Base-by-base conservation (phyloP, 2,329 filamentous ascomycete species). In the Delphinella strobiligena region DNA sequence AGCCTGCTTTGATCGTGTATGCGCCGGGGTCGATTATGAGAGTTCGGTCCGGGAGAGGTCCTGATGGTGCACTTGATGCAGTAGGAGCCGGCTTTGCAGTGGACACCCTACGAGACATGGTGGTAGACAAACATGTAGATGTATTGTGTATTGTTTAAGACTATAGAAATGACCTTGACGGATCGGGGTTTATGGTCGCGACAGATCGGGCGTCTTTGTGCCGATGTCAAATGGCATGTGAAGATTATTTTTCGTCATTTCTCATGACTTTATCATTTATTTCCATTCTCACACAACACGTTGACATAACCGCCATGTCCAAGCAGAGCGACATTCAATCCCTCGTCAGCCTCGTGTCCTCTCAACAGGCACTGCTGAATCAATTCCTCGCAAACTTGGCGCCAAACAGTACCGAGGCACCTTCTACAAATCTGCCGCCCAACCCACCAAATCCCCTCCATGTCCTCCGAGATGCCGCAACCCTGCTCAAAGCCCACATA, bases 1-100 rank as follows among this genome's bases (percentile, higher is more conserved):
- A 81, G 38, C 91, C 91, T 12, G 88, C 87, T 65, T 98, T 98
- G 59, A 98, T 74, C 5, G 80, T 88, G 62, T 84, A 81, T 32
- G 81, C 88, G 57, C 91, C 91, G 66, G 96, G 95, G 66, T 98
- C 91, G 54, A 98, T 70, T 34, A 98, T 72, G 39, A 98, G 78
- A 0, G 88, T 94, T 18, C 32, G 22, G 22, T 12, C 15, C 16
- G 31, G 31, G 9, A 14, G 31, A 8, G 9, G 31, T 33, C 7
- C 22, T 27, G 22, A 12, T 27, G 22, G 7, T 27, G 22, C 12
- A 12, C 4, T 3, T 15, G 14, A 15, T 17, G 4, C 3, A 35
- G 33, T 4, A 29, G 11, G 4, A 32, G 36, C 18, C 14, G 3
- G 8, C 14, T 14, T 34, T 15, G 7, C 33, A 11, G 15, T 12